Base-by-base conservation (phyloP, 2,329 filamentous ascomycete genomes). In the Talaromyces marneffei region DNA sequence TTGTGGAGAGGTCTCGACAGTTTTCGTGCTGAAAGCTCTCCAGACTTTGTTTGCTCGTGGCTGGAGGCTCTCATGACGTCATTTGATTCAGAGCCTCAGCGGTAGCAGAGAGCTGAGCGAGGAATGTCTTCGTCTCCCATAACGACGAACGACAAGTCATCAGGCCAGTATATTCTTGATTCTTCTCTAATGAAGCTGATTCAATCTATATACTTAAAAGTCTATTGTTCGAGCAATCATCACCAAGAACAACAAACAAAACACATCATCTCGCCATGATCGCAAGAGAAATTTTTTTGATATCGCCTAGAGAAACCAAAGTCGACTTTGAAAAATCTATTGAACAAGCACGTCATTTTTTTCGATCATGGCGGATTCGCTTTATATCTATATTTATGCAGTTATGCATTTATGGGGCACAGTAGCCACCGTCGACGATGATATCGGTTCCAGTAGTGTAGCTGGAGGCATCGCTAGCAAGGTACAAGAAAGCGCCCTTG, bases 401-500 rank as follows among this genome's bases (percentile, higher is more conserved):
- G 7, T 20, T 14, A 27, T 29, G 52, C 18, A 40, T 55, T 31
- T 57, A 63, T 37, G 61, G 61, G n/a, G 61, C 61, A 37, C 76
- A 78, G 61, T 81, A 81, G 2, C 79, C 78, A 27, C 79, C 79
- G 60, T 81, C 79, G 60, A 81, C 76, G 27, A 81, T 68, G 14
- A 81, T 66, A 57, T 81, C 75, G 2, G 78, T 73, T 33, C 79
- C 79, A 10, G 79, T 80, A 73, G 79, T 80, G 61, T 80, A 81
- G 52, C 74, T 77, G 52, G 75, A 79, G 1, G 79, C 78, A 69
- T 80, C 77, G 12, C 73, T 77, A 10, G 79, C 78, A 23, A 77
- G 72, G 63, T 79, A 80, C 14, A 79, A 73, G 59, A 78, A 79
- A 16, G 88, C 88, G 20, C 90, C 91, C 79, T 93, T 92, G 67